A percentile compares a stretch with the other conserved stretches of the same genome.
These are phyloP conservation scores for Pestalotiopsis sp. DNA, from an alignment of 2,329 filamentous ascomycete species.

Conservation along the genomic window DNA sequence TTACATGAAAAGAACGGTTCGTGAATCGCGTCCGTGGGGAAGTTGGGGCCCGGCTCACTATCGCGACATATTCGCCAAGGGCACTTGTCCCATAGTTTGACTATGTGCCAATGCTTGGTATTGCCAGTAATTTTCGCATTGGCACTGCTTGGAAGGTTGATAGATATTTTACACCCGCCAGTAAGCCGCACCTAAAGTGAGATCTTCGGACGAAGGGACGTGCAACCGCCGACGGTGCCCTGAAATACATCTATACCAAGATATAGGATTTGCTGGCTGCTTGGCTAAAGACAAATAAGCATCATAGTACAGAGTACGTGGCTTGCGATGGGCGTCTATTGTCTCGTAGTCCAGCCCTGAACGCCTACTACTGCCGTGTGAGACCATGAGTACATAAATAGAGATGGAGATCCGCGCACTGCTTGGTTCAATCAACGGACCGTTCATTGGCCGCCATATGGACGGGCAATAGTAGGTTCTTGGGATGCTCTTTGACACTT, in stretches of 20 bases:
- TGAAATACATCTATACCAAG: background rate
- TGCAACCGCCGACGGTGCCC: background rate
- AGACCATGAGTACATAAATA: background rate
- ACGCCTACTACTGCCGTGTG: background rate
- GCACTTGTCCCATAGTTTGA: background rate
- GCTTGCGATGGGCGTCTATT: background rate
- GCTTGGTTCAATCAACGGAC: background rate
- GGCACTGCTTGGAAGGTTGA: conserved; percentile 8
- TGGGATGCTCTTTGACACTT: background rate
- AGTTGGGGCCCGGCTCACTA: background rate
- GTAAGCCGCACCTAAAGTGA: background rate
- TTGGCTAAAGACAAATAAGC: background rate
- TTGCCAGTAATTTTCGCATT: conserved; percentile 3
- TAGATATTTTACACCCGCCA: background rate
- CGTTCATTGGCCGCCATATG: background rate
- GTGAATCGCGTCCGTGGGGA: background rate
- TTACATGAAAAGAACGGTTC: background rate
- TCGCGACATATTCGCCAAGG: conserved; percentile 6
- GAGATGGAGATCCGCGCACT: background rate
- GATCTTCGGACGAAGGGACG: conserved; percentile 9
- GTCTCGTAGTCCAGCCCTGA: background rate
- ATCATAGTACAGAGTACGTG: background rate
- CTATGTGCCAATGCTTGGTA: conserved; percentile 15
- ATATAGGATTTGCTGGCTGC: background rate
- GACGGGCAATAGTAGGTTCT: background rate